Conservation (phyloP, 805 yeast species). For the Candida gorgasii region DNA sequence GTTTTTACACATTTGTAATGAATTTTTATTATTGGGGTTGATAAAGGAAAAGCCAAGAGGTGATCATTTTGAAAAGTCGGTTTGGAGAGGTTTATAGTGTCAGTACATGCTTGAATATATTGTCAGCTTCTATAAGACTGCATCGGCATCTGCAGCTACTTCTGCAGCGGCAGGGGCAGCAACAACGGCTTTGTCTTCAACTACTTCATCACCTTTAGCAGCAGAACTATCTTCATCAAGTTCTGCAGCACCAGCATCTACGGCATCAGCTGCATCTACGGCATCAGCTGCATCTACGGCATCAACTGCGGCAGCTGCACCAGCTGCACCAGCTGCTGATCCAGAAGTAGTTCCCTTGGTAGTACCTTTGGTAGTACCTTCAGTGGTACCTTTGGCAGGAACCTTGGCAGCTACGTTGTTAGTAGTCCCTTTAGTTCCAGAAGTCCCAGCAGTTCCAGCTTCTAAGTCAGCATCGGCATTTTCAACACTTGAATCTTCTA, state of each 20-base stretch:
- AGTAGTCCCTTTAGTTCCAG: no score
- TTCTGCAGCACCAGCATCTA: slow-evolving; percentile 8
- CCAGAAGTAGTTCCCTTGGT: no score
- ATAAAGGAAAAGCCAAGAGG: slow-evolving; percentile 62
- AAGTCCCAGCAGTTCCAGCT: slow-evolving; percentile 7
- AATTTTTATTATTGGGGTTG: slow-evolving; percentile 68
- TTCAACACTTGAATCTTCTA: not conserved
- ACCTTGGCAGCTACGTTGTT: no score
- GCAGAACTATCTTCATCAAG: slow-evolving; percentile 6
- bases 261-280: slow-evolving; percentile 1
- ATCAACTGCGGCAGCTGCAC: not conserved
- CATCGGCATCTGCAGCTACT: not conserved
- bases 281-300: slow-evolving; percentile 1
- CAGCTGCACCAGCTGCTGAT: no score
- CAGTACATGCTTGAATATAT: no score
- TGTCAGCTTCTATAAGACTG: no score
- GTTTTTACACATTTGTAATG: slow-evolving; percentile 74
- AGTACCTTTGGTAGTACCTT: no score
- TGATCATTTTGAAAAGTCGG: slow-evolving; percentile 66
- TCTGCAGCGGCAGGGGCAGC: not conserved
- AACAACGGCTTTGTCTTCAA: not conserved
- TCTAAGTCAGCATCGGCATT: slow-evolving; percentile 1
- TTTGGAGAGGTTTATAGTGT: slow-evolving; percentile 68
- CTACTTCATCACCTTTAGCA: not conserved
- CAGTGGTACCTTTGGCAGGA: no score